These are phyloP conservation scores for Blastomyces gilchristii DNA, from an alignment of 2,329 filamentous ascomycete species.

Conservation along the genomic window DNA sequence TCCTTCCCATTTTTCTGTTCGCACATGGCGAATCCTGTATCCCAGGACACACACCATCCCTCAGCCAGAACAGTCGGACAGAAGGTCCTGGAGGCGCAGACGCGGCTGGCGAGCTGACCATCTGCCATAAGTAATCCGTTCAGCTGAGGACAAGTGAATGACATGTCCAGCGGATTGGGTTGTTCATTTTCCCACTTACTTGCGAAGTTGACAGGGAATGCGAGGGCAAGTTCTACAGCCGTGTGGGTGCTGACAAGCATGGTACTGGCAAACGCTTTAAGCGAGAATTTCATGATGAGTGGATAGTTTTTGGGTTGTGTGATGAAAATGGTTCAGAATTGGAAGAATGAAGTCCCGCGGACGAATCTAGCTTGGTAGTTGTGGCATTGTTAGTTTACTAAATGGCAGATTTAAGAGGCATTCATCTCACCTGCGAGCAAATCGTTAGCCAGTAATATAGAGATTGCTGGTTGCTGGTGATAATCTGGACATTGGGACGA, in stretches of 20 bases:
- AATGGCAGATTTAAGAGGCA: neutral
- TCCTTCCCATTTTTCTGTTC: neutral
- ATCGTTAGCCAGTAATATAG: neutral
- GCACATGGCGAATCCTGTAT: neutral
- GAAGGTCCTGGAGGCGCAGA: neutral
- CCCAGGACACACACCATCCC: constrained; percentile 1
- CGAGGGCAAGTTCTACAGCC: neutral
- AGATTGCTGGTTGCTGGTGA: neutral
- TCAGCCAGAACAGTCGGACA: neutral
- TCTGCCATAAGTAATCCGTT: neutral
- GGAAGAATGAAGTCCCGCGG: neutral
- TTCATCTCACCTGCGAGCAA: neutral
- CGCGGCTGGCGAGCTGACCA: neutral
- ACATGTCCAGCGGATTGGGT: neutral
- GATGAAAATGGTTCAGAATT: neutral
- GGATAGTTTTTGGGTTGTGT: neutral
- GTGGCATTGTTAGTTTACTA: neutral
- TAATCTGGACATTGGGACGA: neutral
- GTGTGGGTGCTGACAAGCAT: neutral
- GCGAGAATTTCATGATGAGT: neutral
- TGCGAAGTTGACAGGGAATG: neutral
- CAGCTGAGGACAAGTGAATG: neutral
- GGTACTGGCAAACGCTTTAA: neutral
- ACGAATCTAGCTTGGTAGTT: neutral
- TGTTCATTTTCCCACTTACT: neutral